Conservation (phyloP, 768 basidiomycete species). For the Tulasnella sp. region DNA sequence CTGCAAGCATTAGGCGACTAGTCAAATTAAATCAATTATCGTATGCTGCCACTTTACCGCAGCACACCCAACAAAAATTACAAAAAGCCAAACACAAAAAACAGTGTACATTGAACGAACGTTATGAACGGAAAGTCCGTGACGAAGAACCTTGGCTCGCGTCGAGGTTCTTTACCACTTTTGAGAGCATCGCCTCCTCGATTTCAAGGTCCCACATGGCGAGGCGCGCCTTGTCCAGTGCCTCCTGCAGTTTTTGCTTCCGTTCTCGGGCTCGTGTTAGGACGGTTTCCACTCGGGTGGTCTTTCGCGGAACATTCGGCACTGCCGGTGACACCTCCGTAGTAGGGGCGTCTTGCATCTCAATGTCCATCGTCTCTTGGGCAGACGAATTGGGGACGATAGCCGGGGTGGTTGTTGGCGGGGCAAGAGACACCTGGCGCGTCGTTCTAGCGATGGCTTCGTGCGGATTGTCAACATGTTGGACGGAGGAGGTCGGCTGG, state of each 20-base stretch:
- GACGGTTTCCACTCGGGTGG: background rate
- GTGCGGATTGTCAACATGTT: too few relatives aligned
- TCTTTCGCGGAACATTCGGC: background rate
- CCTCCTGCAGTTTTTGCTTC: background rate
- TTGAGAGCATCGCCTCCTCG: conserved; percentile 9
- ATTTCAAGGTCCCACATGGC: conserved; percentile 9
- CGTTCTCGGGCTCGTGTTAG: background rate
- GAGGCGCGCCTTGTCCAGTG: conserved; percentile 1
- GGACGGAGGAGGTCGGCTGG: too few relatives aligned
- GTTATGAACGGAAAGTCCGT: too few relatives aligned
- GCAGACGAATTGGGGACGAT: too few relatives aligned
- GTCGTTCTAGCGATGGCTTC: too few relatives aligned
- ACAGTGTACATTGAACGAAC: too few relatives aligned
- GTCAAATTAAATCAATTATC: background rate
- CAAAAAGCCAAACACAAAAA: too few relatives aligned
- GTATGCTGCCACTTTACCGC: background rate
- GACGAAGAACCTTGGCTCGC: background rate
- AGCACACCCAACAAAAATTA: background rate
- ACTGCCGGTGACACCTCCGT: too few relatives aligned
- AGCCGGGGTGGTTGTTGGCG: too few relatives aligned
- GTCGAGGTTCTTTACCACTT: background rate
- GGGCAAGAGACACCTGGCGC: too few relatives aligned
- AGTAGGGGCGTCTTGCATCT: too few relatives aligned
- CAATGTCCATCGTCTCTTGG: too few relatives aligned
- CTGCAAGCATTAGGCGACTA: background rate